Base-by-base conservation (phyloP, 345 rosid species). In the Combretum micranthum region DNA sequence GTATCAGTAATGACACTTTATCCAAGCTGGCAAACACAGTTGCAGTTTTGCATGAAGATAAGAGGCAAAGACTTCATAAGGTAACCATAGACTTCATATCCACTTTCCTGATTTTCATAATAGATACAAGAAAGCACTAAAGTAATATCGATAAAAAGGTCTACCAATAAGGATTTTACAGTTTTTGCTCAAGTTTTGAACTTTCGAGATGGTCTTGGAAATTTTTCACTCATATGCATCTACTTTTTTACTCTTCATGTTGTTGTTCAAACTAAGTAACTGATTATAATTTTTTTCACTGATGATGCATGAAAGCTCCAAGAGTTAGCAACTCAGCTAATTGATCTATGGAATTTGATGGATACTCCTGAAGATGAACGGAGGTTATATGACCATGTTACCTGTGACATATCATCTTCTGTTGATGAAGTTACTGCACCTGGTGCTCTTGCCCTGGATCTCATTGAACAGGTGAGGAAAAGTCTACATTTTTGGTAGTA, bases 261-360 rank as follows among this genome's bases (percentile, higher is more conserved):
- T 32, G 39, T 32, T 32, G 39, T 7, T 32, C 39, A 32, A 32
- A 32, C 9, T 32, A n/a, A n/a, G n/a, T n/a, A 32, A 32, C 39
- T 32, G 39, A 32, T 32, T 1, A 7, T 32, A 32, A 32, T 9
- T 32, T 32, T 32, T 32, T 32, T 32, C 10, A 32, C 39, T 32
- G 39, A 11, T 11, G 9, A 32, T 32, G 39, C 39, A 32, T 44
- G 47, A 42, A 84, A 93, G 99, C 97, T 94, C 67, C 97, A 94
- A 85, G 97, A 94, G 72, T 80, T 87, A 39, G 88, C 93, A 47
- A 76, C 80, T 60, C 96, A 87, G 72, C 75, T 94, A 50, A 70
- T 73, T 75, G 99, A 94, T 60, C 84, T 90, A 42, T 94, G 99
- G 99, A 90, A 90, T 72, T 82, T 90, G 71, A 90, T 94, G 99